A percentile compares a stretch with the other conserved stretches of the same genome.
These are phyloP conservation scores for Esteya vermicola DNA, from an alignment of 2,329 filamentous ascomycete species.

Conservation along the genomic window DNA sequence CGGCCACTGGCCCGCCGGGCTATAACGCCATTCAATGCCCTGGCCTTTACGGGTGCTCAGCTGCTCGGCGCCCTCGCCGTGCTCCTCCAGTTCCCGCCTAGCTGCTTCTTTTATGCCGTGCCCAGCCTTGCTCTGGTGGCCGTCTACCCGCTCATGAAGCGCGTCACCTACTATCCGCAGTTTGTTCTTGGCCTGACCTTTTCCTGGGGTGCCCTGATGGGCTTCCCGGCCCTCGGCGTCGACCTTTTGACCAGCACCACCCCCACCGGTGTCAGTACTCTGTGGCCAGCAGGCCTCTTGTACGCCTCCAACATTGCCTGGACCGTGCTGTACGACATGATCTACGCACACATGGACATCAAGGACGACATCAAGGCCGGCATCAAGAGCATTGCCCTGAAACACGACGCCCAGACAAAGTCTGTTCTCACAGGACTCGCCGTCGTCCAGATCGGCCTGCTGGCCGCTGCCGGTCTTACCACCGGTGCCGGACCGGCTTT, in stretches of 20 bases:
- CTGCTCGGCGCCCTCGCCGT: conserved; percentile 59
- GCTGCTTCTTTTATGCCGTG: conserved; percentile 64
- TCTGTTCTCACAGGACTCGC: conserved; percentile 58
- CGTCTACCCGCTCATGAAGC: conserved; percentile 69
- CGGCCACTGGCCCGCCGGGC: conserved; percentile 72
- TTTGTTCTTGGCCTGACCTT: conserved; percentile 72
- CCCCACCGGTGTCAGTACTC: conserved; percentile 25
- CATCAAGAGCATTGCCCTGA: conserved; percentile 76
- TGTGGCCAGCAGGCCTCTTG: conserved; percentile 52
- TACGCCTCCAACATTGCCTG: conserved; percentile 72
- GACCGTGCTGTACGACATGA: conserved; percentile 85
- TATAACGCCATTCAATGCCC: conserved; percentile 54
- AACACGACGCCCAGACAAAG: conserved; percentile 67
- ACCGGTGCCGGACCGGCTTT: conserved; percentile 56
- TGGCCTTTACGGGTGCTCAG: conserved; percentile 62
- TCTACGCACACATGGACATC: conserved; percentile 87
- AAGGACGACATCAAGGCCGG: conserved; percentile 74
- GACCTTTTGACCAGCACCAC: conserved; percentile 52
- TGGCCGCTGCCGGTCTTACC: conserved; percentile 55
- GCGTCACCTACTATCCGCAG: conserved; percentile 79
- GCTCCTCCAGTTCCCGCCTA: conserved; percentile 58
- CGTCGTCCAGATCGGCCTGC: conserved; percentile 50
- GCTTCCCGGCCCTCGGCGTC: conserved; percentile 69
- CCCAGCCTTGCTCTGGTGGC: conserved; percentile 62
- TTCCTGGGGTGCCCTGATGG: conserved; percentile 80